Evolutionary conservation across 1,284 basidiomycete genomes (phyloP), one percentile per base, ranked within the genome.

Genomic region (Ustilago vetiveriae): DNA sequence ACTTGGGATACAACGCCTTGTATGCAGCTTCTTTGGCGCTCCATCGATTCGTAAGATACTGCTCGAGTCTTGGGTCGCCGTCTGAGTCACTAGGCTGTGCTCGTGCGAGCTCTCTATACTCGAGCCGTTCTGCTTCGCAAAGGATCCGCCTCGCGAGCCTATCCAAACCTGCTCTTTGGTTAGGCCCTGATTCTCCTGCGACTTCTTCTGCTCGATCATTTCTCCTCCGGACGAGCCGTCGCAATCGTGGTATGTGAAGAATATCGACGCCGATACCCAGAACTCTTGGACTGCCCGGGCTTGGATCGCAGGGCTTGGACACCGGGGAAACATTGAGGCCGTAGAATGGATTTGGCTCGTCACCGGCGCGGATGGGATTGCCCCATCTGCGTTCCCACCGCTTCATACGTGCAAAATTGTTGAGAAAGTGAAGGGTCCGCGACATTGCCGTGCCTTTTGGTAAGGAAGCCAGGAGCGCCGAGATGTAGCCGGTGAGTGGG

Each of bases 21-120:
- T 93, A 94, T 0, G 90, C 88, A 0, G 93, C 91, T 83, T 95
- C 93, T 78, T 96, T 96, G 40, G 88, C 86, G 10, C 71, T 46
- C 79, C 79, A 81, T 21, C 79, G 72, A 22, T 50, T 52, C 3
- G 57, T 50, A 9, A 58, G 21, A 39, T 51, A 66, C 16, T 35
- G 44, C 11, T 62, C 53, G 24, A 74, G 64, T n/a, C 10, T 23
- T 10, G 29, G 6, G 5, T 27, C 19, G 4, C 1, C 11, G 52
- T 60, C 24, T 2, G 44, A 17, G 29, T 38, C 38, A 22, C 49
- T 19, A 44, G 26, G 24, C 41, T 33, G 23, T n/a, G 22, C 21
- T 36, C 45, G 14, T 29, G 65, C 36, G n/a, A 55, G 30, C 27
- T 40, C 24, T 7, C 26, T 6, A 36, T 48, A 59, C 23, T 65